Percentiles rank a stretch among this genome's conserved stretches.
Evolutionary conservation across 345 rosid genomes (phyloP).

Genomic region (Lagerstroemia speciosa): DNA sequence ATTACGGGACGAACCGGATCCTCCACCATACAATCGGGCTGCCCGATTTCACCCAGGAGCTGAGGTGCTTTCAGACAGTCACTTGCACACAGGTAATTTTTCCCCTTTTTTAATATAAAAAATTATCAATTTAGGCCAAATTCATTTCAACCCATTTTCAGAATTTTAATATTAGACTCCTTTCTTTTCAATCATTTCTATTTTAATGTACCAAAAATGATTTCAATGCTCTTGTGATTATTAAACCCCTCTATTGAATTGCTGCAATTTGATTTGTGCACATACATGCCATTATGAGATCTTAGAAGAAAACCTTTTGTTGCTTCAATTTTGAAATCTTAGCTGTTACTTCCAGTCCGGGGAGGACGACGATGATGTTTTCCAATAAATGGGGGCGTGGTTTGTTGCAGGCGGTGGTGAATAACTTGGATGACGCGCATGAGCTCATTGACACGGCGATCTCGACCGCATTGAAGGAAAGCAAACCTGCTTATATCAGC

Average conservation of each 20-base stretch:
- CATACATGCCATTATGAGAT: too few species aligned
- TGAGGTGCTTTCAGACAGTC: conserved; percentile 49
- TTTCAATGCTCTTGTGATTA: too few species aligned
- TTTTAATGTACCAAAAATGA: too few species aligned
- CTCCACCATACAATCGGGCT: conserved; percentile 66
- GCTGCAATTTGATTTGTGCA: too few species aligned
- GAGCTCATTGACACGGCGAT: conserved; percentile 58
- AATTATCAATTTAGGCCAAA: too few species aligned
- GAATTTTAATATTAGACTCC: too few species aligned
- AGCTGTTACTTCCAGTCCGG: neutral
- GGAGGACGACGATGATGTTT: neutral
- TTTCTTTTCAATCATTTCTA: too few species aligned
- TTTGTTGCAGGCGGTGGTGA: conserved; percentile 59
- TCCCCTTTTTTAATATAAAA: too few species aligned
- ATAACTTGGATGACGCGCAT: conserved; percentile 61
- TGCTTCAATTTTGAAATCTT: too few species aligned
- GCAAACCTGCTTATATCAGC: conserved; percentile 63
- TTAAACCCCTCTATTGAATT: too few species aligned
- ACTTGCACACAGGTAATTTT: conserved; percentile 46
- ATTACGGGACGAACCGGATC: conserved; percentile 53
- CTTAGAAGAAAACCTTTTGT: too few species aligned
- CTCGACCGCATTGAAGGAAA: conserved; percentile 66
- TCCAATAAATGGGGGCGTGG: neutral
- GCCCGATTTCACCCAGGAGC: conserved; percentile 64
- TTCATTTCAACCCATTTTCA: too few species aligned